phyloP scores from a whole-genome alignment of 2,329 filamentous ascomycete species.

The Colletotrichum zoysiae region DNA sequence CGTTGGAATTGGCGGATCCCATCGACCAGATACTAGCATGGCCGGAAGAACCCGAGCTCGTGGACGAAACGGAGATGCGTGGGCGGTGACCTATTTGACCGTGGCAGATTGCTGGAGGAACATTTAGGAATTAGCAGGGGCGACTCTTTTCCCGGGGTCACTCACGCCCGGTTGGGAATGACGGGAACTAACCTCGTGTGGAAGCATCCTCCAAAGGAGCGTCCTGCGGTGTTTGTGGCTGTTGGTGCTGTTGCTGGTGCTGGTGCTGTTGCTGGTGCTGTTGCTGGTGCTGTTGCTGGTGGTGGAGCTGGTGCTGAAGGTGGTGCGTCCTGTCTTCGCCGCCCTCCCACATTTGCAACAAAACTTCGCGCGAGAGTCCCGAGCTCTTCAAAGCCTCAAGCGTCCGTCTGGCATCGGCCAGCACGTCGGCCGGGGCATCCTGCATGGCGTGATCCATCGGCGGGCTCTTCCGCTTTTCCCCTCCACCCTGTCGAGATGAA shows the following conservation, averaged over 20 bases:
- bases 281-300: background rate
- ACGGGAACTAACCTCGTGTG: constrained; percentile 32
- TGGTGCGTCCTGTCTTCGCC: constrained; percentile 39
- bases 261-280: background rate
- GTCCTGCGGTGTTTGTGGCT: constrained; percentile 30
- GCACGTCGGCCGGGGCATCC: constrained; percentile 57
- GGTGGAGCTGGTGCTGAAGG: constrained; percentile 7
- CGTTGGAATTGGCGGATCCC: constrained; percentile 43
- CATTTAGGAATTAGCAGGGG: constrained; percentile 45
- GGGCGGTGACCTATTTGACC: constrained; percentile 53
- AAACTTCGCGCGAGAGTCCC: constrained; percentile 58
- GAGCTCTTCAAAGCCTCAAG: constrained; percentile 61
- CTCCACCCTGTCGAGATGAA: background rate
- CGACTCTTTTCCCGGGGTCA: background rate
- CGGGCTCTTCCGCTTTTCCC: constrained; percentile 21
- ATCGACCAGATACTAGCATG: constrained; percentile 53
- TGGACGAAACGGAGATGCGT: constrained; percentile 63
- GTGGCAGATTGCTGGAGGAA: constrained; percentile 51
- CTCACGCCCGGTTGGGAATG: background rate
- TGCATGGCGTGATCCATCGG: constrained; percentile 43
- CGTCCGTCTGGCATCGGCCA: constrained; percentile 60
- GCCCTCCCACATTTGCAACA: constrained; percentile 45
- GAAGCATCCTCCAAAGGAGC: constrained; percentile 41
- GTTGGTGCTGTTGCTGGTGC: constrained; percentile 6
- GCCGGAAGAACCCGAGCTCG: constrained; percentile 63